These are phyloP conservation scores for Striga hermonthica DNA, from an alignment of 305 asterid species.

Conservation along the genomic window DNA sequence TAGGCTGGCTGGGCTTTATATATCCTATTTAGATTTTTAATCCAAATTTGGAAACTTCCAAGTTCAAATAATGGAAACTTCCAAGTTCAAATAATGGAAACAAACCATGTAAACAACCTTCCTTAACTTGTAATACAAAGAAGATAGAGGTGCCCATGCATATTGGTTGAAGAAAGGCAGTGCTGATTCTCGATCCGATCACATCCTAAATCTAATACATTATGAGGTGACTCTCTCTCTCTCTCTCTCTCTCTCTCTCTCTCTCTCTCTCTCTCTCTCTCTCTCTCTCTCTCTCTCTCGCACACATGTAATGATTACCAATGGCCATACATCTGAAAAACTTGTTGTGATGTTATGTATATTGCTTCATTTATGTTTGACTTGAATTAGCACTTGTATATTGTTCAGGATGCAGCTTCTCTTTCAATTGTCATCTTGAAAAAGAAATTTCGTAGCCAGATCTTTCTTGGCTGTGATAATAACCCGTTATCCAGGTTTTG, in stretches of 20 bases:
- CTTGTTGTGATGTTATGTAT: background rate
- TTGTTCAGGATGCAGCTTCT: conserved; percentile 78
- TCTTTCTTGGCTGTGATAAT: conserved; percentile 85
- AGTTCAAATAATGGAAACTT: background rate
- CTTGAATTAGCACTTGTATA: conserved; percentile 3
- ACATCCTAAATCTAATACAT: conserved; percentile 83
- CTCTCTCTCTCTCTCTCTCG: conserved; percentile 1
- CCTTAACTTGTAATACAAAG: conserved; percentile 69
- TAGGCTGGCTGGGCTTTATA: conserved; percentile 95
- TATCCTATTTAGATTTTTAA: conserved; percentile 56
- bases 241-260: background rate
- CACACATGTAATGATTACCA: too few species aligned
- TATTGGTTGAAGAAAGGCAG: conserved; percentile 84
- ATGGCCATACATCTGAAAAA: background rate
- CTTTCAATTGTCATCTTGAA: conserved; percentile 64
- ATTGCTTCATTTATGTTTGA: conserved; percentile 15
- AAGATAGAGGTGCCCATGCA: conserved; percentile 82
- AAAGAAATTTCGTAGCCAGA: conserved; percentile 56
- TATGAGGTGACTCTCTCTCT: conserved; percentile 57
- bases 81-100: conserved; percentile 2
- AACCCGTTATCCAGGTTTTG: conserved; percentile 77
- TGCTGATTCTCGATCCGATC: conserved; percentile 73
- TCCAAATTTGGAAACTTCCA: background rate
- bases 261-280: background rate
- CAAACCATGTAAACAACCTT: conserved; percentile 3